Evolutionary conservation across 805 yeast genomes (phyloP).

Genomic region (Saturnispora dispora): DNA sequence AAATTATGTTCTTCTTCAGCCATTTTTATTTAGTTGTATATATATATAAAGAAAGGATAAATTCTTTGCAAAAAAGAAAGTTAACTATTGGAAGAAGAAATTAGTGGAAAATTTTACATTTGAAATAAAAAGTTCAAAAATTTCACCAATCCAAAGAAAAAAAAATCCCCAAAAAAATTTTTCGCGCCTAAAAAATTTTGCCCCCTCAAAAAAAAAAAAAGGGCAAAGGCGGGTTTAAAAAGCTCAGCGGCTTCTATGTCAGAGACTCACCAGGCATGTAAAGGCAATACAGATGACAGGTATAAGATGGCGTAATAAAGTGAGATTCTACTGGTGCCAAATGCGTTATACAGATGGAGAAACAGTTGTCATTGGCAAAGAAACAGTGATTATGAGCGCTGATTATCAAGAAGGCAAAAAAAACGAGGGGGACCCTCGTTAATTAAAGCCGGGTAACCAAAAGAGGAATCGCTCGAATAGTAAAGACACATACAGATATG

Average conservation of each 20-base stretch:
- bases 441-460: not conserved
- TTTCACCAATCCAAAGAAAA: not conserved
- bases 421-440: not conserved
- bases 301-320: no score
- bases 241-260: not conserved
- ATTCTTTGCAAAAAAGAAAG: not conserved
- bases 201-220: not conserved
- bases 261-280: no score
- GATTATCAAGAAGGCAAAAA: not conserved
- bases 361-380: no score
- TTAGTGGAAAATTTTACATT: not conserved
- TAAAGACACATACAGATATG: no score
- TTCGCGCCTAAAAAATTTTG: not conserved
- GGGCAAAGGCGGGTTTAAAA: not conserved
- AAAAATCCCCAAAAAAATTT: not conserved
- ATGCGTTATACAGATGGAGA: no score
- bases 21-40: slow-evolving; percentile 13
- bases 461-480: not conserved
- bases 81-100: slow-evolving; percentile 2
- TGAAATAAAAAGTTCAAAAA: not conserved
- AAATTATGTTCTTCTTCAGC: slow-evolving; percentile 61
- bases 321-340: no score
- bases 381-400: not conserved
- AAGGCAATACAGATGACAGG: no score
- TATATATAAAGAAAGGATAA: not conserved